Evolutionary conservation across 2,329 filamentous ascomycete species (phyloP).

Genomic region (Massarina eburnea): DNA sequence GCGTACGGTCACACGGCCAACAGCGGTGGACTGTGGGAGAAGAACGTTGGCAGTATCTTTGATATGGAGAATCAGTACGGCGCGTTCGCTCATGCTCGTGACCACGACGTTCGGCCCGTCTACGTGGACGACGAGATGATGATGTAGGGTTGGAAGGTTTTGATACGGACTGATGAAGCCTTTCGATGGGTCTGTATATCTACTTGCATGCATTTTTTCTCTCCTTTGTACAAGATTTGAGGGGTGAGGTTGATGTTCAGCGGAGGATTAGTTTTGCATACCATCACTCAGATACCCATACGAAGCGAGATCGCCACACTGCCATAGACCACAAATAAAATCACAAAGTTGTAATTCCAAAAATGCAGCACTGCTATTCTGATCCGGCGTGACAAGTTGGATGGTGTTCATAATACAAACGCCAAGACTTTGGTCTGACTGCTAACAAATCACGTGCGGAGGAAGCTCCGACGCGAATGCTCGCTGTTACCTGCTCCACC

Average conservation of each 20-base stretch:
- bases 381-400: too few species aligned
- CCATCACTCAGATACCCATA: slow-evolving; percentile 10
- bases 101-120: slow-evolving; percentile 47
- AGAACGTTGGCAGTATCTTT: slow-evolving; percentile 45
- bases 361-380: not conserved
- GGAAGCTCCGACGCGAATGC: slow-evolving; percentile 33
- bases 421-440: slow-evolving; percentile 3
- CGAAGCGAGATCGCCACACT: slow-evolving; percentile 3
- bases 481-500: slow-evolving; percentile 32
- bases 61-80: slow-evolving; percentile 72
- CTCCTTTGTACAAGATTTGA: not conserved
- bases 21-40: slow-evolving; percentile 50
- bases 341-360: too few species aligned
- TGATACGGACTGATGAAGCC: not conserved
- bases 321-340: not conserved
- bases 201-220: slow-evolving; percentile 1
- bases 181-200: not conserved
- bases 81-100: slow-evolving; percentile 57
- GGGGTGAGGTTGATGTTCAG: not conserved
- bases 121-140: slow-evolving; percentile 45
- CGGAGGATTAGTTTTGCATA: slow-evolving; percentile 4
- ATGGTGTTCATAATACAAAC: not conserved
- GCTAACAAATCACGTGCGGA: slow-evolving; percentile 17
- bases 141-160: slow-evolving; percentile 27
- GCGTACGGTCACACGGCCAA: slow-evolving; percentile 57